Conservation (phyloP, 768 basidiomycete genomes). For the Phlebiopsis gigantea region DNA sequence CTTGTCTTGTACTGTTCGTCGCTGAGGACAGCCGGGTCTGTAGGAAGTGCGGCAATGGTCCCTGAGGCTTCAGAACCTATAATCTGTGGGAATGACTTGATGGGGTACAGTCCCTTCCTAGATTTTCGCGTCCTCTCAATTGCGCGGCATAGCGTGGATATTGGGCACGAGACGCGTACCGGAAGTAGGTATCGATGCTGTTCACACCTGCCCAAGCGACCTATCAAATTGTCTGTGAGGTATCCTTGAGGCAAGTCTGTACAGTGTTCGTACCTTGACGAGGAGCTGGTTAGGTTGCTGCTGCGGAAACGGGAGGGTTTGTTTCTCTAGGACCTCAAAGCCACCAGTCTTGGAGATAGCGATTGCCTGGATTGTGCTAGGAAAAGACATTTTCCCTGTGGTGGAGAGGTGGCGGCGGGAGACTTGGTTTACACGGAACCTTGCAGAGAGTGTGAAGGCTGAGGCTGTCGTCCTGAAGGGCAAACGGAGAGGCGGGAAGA, state of each 20-base stretch:
- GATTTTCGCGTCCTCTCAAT: no score
- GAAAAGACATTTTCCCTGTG: conserved; percentile 41
- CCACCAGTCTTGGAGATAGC: conserved; percentile 71
- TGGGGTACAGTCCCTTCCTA: conserved; percentile 62
- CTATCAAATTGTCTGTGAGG: conserved; percentile 26
- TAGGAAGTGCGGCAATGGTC: conserved; percentile 67
- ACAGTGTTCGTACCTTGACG: conserved; percentile 32
- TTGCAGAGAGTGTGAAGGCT: conserved; percentile 10
- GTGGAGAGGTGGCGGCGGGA: conserved; percentile 23
- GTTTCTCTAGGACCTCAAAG: conserved; percentile 70
- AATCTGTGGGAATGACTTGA: conserved; percentile 51
- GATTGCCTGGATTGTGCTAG: conserved; percentile 63
- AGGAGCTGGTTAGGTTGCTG: conserved; percentile 56
- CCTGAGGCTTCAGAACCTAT: conserved; percentile 82
- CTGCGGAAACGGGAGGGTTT: conserved; percentile 60
- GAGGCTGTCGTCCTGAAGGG: background rate
- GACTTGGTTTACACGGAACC: conserved; percentile 18
- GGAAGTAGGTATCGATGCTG: conserved; percentile 81
- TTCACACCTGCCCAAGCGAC: conserved; percentile 78
- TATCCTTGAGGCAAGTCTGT: background rate
- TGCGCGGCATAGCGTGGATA: background rate
- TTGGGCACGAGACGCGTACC: conserved; percentile 35
- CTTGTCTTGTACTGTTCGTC: conserved; percentile 60
- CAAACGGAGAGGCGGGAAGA: background rate
- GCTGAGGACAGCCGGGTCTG: conserved; percentile 52